phyloP scores from a whole-genome alignment of 139 green algal species.

The Closterium sp. region DNA sequence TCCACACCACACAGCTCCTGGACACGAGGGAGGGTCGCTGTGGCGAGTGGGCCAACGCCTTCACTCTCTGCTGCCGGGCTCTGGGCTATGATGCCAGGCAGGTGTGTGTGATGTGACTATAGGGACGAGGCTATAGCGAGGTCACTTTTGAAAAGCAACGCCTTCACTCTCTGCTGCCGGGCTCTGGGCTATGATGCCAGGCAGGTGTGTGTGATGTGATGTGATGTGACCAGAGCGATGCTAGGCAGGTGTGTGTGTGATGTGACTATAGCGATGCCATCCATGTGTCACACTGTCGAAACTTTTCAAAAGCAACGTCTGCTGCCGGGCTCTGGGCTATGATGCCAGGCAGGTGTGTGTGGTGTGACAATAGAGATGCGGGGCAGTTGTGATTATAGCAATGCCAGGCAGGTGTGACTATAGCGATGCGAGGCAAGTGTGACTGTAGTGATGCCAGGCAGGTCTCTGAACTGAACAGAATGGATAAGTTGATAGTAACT shows the following conservation, averaged over 20 bases:
- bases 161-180: constrained; percentile 47
- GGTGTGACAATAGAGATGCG: too few relatives aligned
- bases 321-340: too few relatives aligned
- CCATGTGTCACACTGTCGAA: too few relatives aligned
- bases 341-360: not conserved
- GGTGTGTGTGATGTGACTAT: not conserved
- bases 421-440: not conserved
- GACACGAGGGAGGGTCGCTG: constrained; percentile 51
- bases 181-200: constrained; percentile 44
- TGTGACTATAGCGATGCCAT: too few relatives aligned
- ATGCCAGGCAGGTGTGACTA: not conserved
- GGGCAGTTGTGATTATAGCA: not conserved
- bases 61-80: constrained; percentile 46
- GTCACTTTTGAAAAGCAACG: too few relatives aligned
- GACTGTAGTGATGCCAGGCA: not conserved
- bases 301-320: too few relatives aligned
- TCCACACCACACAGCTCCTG: constrained; percentile 21
- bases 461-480: not conserved
- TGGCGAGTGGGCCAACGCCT: constrained; percentile 57
- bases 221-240: too few relatives aligned
- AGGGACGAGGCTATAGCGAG: too few relatives aligned
- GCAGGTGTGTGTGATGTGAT: not conserved
- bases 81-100: constrained; percentile 38
- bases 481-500: not conserved
- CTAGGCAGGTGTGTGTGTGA: too few relatives aligned